Evolutionary conservation across 192 early-diverging fungal species (phyloP).

Genomic region (Backusella parvicylindrica): DNA sequence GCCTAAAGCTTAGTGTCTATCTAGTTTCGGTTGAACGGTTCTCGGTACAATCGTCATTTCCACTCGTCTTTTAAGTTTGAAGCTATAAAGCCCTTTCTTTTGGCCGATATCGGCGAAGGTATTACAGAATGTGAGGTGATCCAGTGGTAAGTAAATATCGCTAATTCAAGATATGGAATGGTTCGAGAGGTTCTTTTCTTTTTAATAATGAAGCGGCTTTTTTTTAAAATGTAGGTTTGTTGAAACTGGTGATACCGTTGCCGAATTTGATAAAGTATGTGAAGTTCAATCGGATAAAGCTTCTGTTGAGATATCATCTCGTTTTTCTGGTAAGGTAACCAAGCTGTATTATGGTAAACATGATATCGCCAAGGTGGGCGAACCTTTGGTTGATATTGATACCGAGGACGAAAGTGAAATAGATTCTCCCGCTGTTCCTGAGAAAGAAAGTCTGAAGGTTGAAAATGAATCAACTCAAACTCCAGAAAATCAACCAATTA

Average conservation of each 20-base stretch:
- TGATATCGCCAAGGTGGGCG: slow-evolving; percentile 91
- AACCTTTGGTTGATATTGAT: slow-evolving; percentile 58
- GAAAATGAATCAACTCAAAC: no score
- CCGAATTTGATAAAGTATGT: slow-evolving; percentile 93
- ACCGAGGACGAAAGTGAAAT: slow-evolving; percentile 24
- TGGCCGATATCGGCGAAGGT: slow-evolving; percentile 98
- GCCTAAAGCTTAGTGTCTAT: background rate
- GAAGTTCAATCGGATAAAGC: slow-evolving; percentile 99
- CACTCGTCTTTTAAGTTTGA: slow-evolving; percentile 37
- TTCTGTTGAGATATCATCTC: slow-evolving; percentile 96
- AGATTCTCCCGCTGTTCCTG: background rate
- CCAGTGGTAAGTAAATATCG: slow-evolving; percentile 69
- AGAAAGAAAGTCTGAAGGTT: background rate
- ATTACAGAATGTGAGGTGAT: slow-evolving; percentile 97
- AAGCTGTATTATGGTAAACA: slow-evolving; percentile 81
- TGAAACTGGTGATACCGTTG: slow-evolving; percentile 82
- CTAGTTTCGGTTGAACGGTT: background rate
- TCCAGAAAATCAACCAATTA: background rate
- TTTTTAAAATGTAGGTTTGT: slow-evolving; percentile 71
- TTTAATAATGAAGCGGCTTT: background rate
- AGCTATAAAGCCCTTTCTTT: slow-evolving; percentile 68
- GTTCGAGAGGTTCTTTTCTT: background rate
- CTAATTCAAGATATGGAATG: background rate
- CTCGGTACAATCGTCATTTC: slow-evolving; percentile 37
- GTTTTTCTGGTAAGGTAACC: slow-evolving; percentile 82